A percentile compares a stretch with the other conserved stretches of the same genome.
phyloP scores from a whole-genome alignment of 2,329 filamentous ascomycete species.

The Cercospora citrullina region DNA sequence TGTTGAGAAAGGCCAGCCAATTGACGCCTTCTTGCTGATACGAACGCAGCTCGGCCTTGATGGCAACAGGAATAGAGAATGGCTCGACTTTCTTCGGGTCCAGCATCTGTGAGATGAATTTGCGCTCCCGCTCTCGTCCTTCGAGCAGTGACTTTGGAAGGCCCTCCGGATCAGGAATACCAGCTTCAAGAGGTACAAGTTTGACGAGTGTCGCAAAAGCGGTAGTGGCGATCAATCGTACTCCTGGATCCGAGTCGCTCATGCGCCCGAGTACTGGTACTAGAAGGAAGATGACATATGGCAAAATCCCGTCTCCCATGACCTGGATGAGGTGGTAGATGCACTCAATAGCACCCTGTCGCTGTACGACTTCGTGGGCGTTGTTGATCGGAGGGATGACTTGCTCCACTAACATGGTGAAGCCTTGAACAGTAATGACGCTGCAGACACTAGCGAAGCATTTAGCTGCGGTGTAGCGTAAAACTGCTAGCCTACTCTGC shows the following conservation, averaged over 20 bases:
- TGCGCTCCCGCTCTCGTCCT: constrained; percentile 88
- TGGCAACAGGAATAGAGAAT: constrained; percentile 90
- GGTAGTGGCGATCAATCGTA: constrained; percentile 90
- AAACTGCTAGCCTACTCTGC: constrained; percentile 83
- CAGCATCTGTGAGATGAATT: constrained; percentile 94
- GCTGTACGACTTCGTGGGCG: constrained; percentile 79
- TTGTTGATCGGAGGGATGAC: constrained; percentile 92
- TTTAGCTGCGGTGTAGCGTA: constrained; percentile 95
- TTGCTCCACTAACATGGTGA: constrained; percentile 92
- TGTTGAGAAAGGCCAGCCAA: constrained; percentile 97
- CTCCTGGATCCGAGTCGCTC: constrained; percentile 97
- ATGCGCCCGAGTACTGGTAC: constrained; percentile 95
- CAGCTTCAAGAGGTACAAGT: constrained; percentile 91
- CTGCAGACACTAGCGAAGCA: constrained; percentile 97
- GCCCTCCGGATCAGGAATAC: constrained; percentile 93
- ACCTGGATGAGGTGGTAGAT: constrained; percentile 97
- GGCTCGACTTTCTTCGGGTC: constrained; percentile 96
- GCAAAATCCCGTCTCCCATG: constrained; percentile 94
- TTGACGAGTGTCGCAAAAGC: constrained; percentile 97
- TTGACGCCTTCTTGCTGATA: constrained; percentile 99
- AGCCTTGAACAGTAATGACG: constrained; percentile 89
- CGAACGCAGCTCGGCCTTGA: constrained; percentile 92
- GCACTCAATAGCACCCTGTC: constrained; percentile 91
- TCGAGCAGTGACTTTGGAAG: constrained; percentile 84
- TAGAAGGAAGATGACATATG: constrained; percentile 98